These are phyloP conservation scores for Solanum piurae DNA, from an alignment of 257 asterid species.

Conservation along the genomic window DNA sequence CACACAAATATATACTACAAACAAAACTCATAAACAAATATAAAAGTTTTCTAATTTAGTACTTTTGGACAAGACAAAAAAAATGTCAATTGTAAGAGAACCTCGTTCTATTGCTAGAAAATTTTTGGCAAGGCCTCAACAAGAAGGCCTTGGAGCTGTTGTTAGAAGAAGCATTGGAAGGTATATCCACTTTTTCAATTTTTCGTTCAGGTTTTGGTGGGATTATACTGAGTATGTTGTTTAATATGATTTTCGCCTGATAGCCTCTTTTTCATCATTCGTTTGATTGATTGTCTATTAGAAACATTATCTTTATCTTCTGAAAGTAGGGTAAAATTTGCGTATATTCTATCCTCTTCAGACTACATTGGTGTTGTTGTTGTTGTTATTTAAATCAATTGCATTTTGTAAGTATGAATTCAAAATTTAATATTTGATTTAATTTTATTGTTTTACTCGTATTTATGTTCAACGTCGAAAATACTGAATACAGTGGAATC, in stretches of 20 bases:
- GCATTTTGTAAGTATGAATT: too few relatives aligned
- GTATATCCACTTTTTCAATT: conserved; percentile 1
- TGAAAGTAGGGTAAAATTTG: not conserved
- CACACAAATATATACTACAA: not conserved
- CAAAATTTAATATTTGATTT: too few relatives aligned
- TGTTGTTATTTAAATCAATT: too few relatives aligned
- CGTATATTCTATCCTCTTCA: rapidly evolving
- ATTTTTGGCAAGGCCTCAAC: conserved; percentile 70
- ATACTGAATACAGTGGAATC: too few relatives aligned
- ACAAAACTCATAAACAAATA: not conserved
- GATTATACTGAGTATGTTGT: not conserved
- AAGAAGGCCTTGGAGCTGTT: conserved; percentile 81
- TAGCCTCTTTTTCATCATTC: not conserved
- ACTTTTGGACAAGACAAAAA: not conserved
- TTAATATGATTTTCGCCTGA: not conserved
- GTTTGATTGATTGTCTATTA: too few relatives aligned
- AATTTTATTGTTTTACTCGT: too few relatives aligned
- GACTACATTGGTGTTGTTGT: too few relatives aligned
- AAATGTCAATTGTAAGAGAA: conserved; percentile 19
- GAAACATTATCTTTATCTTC: too few relatives aligned
- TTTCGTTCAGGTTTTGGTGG: rapidly evolving
- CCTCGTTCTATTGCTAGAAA: conserved; percentile 61
- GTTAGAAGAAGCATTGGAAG: conserved; percentile 94
- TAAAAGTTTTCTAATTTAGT: not conserved
- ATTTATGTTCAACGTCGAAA: too few relatives aligned